These are phyloP conservation scores for Phialocephala subalpina DNA, from an alignment of 2,329 filamentous ascomycete genomes.

Conservation along the genomic window DNA sequence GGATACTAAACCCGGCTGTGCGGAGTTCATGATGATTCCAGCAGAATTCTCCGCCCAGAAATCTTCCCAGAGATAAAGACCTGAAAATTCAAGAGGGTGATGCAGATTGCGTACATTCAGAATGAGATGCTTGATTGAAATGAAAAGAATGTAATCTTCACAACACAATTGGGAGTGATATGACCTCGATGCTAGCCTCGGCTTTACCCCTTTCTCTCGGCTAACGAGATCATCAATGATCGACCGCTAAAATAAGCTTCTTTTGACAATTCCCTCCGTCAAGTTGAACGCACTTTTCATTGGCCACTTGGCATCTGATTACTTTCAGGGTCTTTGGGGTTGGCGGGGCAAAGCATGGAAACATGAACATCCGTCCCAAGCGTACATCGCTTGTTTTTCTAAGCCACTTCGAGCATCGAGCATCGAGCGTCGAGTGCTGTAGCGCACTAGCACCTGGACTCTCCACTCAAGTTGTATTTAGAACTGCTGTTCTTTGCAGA, in stretches of 20 bases:
- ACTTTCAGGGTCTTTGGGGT: constrained; percentile 1
- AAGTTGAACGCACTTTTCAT: background rate
- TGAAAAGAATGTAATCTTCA: background rate
- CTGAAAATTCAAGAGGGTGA: background rate
- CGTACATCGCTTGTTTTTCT: background rate
- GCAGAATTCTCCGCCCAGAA: background rate
- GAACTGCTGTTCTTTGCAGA: too few species aligned
- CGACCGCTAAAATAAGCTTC: constrained; percentile 12
- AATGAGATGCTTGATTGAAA: background rate
- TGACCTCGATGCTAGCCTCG: background rate
- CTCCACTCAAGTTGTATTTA: too few species aligned
- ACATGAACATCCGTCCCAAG: constrained; percentile 6
- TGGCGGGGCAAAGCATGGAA: constrained; percentile 7
- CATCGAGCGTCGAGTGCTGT: background rate
- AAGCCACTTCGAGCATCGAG: background rate
- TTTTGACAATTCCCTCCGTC: background rate
- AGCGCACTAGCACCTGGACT: too few species aligned
- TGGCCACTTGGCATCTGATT: background rate
- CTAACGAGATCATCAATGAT: background rate
- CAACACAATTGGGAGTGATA: background rate
- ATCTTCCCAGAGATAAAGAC: background rate
- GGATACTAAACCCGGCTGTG: background rate
- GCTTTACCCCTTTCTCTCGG: background rate
- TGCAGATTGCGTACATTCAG: background rate
- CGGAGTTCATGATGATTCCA: background rate